Conservation (phyloP, 2,329 filamentous ascomycete genomes). For the Fusarium sarcochroum region DNA sequence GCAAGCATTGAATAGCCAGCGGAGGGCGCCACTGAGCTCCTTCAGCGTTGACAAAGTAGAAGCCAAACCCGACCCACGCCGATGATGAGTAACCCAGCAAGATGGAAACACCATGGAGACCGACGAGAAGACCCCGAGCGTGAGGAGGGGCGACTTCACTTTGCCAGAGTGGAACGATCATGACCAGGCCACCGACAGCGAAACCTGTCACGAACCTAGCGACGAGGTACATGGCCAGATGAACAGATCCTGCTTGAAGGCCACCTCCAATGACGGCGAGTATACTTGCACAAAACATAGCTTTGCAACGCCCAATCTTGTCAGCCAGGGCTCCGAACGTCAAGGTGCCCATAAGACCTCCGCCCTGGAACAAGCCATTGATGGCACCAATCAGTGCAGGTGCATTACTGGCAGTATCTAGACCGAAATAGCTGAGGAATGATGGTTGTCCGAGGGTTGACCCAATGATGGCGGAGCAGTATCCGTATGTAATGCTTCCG, state of each 20-base stretch:
- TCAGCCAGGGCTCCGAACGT: slow-evolving; percentile 1
- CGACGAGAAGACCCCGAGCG: background rate
- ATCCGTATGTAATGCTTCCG: slow-evolving; percentile 5
- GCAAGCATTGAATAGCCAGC: background rate
- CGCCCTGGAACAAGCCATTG: background rate
- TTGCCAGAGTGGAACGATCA: slow-evolving; percentile 5
- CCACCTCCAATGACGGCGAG: background rate
- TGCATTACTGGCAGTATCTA: slow-evolving; percentile 4
- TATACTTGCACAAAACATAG: background rate
- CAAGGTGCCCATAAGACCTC: background rate
- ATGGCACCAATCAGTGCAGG: background rate
- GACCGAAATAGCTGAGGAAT: slow-evolving; percentile 2
- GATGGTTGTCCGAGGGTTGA: slow-evolving; percentile 1
- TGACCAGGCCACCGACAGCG: background rate
- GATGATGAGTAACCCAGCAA: background rate
- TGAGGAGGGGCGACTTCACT: slow-evolving; percentile 4
- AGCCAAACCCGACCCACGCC: background rate
- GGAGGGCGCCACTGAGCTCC: background rate
- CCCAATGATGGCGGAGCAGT: slow-evolving; percentile 6
- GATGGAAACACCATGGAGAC: slow-evolving; percentile 4
- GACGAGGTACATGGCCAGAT: background rate
- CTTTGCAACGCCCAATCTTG: slow-evolving; percentile 2
- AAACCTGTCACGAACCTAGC: background rate
- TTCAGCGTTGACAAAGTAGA: background rate
- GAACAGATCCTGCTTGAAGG: background rate